Evolutionary conservation across 2,329 filamentous ascomycete species (phyloP).

Genomic region (Pyrenophora seminiperda): DNA sequence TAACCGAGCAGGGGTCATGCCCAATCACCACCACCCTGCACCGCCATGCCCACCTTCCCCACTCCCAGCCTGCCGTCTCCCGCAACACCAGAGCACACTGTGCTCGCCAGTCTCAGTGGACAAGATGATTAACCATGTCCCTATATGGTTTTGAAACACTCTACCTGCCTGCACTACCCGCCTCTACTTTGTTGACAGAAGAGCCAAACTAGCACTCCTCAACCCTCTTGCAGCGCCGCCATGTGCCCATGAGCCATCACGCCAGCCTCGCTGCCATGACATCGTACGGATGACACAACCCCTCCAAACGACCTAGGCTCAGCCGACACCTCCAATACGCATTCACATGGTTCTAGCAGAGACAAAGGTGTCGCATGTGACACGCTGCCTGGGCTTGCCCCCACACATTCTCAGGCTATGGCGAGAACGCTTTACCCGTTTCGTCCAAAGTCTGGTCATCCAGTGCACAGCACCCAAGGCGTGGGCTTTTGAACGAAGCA

Average conservation of each 20-base stretch:
- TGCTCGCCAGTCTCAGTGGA: neutral
- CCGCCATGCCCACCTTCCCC: constrained; percentile 16
- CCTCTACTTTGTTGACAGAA: too few relatives aligned
- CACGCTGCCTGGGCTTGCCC: constrained; percentile 16
- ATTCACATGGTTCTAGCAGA: constrained; percentile 22
- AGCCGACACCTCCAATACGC: constrained; percentile 15
- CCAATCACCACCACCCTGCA: constrained; percentile 14
- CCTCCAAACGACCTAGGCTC: constrained; percentile 22
- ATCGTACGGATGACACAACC: constrained; percentile 31
- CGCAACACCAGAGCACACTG: constrained; percentile 8
- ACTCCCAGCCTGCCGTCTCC: constrained; percentile 13
- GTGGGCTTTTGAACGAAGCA: too few relatives aligned
- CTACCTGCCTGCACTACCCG: too few relatives aligned
- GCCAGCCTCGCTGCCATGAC: constrained; percentile 8
- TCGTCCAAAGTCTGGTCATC: constrained; percentile 7
- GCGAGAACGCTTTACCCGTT: constrained; percentile 13
- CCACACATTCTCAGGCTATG: constrained; percentile 24
- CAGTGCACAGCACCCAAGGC: neutral
- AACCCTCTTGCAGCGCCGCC: constrained; percentile 1
- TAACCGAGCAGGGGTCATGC: neutral
- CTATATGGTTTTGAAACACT: too few relatives aligned
- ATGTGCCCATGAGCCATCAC: neutral
- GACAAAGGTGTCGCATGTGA: constrained; percentile 30
- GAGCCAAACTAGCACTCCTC: neutral
- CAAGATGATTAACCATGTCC: neutral